Base-by-base conservation (phyloP, 2,329 filamentous ascomycete genomes). In the Aspergillus flavus region DNA sequence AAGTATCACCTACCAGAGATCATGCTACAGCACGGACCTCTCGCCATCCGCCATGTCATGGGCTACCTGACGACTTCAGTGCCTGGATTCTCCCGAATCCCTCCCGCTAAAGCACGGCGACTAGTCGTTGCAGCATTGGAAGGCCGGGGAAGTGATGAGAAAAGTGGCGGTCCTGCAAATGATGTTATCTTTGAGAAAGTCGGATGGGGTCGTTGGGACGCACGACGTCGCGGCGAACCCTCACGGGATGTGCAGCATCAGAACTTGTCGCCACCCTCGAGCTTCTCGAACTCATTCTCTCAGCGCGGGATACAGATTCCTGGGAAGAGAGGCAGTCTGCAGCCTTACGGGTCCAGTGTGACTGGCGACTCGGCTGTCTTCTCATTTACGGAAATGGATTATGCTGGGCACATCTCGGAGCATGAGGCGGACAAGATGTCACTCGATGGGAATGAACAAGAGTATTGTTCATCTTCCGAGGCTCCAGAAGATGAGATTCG, bases 381-480 rank as follows among this genome's bases (percentile, higher is more conserved):
- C 76, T 93, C 90, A 57, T 89, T 91, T 76, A 85, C 77, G 68
- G 86, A 87, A 57, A 81, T 81, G 72, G 89, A 91, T 69, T 87
- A 89, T 68, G 83, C 83, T 64, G 85, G 87, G 69, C 77, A 82
- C 74, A 90, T 93, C 85, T 83, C 91, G 71, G 92, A 94, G 77
- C 86, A 94, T 71, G 93, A 96, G 77, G 94, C 91, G 41, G 94
- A 98, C 80, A 94, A 94, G 78, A 98, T 98, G 94, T 97, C 94
- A 65, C 85, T 93, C 56, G 91, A 92, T 73, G 89, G 92, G 65
- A 86, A 87, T 50, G 88, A 86, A 28, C 74, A 71, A 58, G 82
- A 78, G 61, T 91, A 89, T 58, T 89, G 87, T 57, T 93, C 91
- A 14, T 93, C 91, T 73, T 93, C 90, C 36, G 91, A 93, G 71